Percentiles rank a stretch among this genome's conserved stretches.
phyloP scores from a whole-genome alignment of 1,139 yeast genomes.

The Lodderomyces parapsilosis region DNA sequence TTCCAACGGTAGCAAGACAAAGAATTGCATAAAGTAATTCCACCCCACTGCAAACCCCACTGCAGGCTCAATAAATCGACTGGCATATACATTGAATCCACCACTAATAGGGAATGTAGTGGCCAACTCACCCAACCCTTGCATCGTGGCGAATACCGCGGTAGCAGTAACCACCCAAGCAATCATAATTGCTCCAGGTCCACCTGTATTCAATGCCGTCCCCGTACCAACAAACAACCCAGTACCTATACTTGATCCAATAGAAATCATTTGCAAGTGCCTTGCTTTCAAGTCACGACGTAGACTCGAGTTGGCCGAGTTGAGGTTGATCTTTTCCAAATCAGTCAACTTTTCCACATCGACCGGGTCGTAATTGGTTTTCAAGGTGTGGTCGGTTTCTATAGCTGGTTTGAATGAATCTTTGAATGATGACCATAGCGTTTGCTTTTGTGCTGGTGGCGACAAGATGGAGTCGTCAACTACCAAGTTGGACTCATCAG shows the following conservation, averaged over 20 bases:
- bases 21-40: constrained; percentile 44
- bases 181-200: constrained; percentile 65
- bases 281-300: constrained; percentile 33
- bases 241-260: constrained; percentile 80
- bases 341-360: constrained; percentile 26
- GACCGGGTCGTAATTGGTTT: constrained; percentile 14
- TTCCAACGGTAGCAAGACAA: constrained; percentile 33
- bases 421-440: constrained; percentile 26
- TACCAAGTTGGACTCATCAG: background rate
- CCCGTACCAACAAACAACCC: constrained; percentile 38
- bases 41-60: constrained; percentile 45
- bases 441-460: constrained; percentile 5
- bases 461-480: background rate
- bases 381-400: constrained; percentile 4
- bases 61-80: constrained; percentile 40
- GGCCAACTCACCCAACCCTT: constrained; percentile 41
- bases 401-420: constrained; percentile 39
- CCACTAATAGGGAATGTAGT: constrained; percentile 42
- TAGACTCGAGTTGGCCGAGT: constrained; percentile 40
- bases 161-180: constrained; percentile 41
- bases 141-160: constrained; percentile 34
- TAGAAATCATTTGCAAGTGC: constrained; percentile 63
- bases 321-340: constrained; percentile 34
- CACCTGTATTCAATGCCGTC: constrained; percentile 48
- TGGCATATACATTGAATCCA: constrained; percentile 38